These are phyloP conservation scores for Cicer judaicum DNA, from an alignment of 306 rosid species.

Conservation along the genomic window DNA sequence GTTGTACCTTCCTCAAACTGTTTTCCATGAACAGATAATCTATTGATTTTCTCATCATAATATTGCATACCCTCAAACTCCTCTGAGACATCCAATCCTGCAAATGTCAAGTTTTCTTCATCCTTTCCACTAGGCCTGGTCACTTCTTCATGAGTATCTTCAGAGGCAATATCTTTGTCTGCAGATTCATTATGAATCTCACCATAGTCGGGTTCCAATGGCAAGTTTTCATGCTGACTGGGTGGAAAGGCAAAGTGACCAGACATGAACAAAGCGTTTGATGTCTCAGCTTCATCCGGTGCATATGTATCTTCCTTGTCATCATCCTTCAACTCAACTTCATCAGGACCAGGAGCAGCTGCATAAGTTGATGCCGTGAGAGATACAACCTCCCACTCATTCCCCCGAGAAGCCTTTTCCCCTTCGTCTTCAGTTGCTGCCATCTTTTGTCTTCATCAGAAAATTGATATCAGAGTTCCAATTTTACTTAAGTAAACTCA, in stretches of 20 bases:
- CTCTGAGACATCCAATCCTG: constrained; percentile 63
- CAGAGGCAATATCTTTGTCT: constrained; percentile 55
- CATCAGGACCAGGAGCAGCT: constrained; percentile 77
- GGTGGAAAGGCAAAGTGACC: constrained; percentile 93
- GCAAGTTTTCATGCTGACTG: constrained; percentile 80
- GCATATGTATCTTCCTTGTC: constrained; percentile 45
- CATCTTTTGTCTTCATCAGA: constrained; percentile 60
- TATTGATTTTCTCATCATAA: constrained; percentile 58
- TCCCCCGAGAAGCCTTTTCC: constrained; percentile 73
- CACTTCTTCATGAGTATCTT: constrained; percentile 52
- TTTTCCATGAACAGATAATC: constrained; percentile 58
- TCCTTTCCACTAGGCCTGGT: constrained; percentile 64
- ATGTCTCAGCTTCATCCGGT: constrained; percentile 74
- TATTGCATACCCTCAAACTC: constrained; percentile 65
- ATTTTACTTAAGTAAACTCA: constrained; percentile 31
- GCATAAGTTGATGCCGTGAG: constrained; percentile 94
- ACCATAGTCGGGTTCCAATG: constrained; percentile 60
- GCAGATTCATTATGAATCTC: constrained; percentile 57
- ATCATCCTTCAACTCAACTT: constrained; percentile 60
- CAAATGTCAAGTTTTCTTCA: constrained; percentile 59
- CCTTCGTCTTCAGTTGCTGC: constrained; percentile 72
- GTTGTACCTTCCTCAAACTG: constrained; percentile 73
- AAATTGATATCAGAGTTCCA: constrained; percentile 40
- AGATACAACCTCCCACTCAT: constrained; percentile 96
- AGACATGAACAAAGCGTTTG: constrained; percentile 83